Evolutionary conservation across 2,329 filamentous ascomycete genomes (phyloP).

Genomic region (Xylogone sp.): DNA sequence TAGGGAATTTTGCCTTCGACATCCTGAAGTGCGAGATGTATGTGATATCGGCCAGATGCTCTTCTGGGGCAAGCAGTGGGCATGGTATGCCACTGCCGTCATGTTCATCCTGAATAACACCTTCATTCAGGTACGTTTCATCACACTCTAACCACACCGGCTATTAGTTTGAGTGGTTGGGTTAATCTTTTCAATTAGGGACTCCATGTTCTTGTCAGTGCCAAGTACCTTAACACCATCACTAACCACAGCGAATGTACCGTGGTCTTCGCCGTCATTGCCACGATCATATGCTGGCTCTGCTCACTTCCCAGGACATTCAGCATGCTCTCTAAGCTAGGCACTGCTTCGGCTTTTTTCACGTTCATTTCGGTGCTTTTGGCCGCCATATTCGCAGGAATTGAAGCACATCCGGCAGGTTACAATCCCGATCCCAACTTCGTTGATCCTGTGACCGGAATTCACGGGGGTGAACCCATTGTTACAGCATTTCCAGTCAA

Average conservation of each 20-base stretch:
- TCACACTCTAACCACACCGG: too few relatives aligned
- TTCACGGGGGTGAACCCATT: constrained; percentile 53
- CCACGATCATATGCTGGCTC: constrained; percentile 71
- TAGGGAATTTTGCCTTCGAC: constrained; percentile 86
- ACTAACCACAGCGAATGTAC: constrained; percentile 70
- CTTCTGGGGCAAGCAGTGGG: constrained; percentile 79
- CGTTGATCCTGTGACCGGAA: constrained; percentile 19
- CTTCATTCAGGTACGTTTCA: constrained; percentile 73
- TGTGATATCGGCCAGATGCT: constrained; percentile 96
- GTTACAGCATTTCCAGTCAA: constrained; percentile 63
- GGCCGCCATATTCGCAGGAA: constrained; percentile 75
- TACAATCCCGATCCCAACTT: constrained; percentile 50
- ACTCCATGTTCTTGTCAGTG: constrained; percentile 78
- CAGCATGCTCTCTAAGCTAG: constrained; percentile 72
- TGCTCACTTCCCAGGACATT: constrained; percentile 86
- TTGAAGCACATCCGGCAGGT: constrained; percentile 69
- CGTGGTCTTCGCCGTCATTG: constrained; percentile 72
- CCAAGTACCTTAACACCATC: constrained; percentile 89
- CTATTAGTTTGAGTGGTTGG: too few relatives aligned
- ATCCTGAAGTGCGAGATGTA: constrained; percentile 88
- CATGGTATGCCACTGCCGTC: constrained; percentile 65
- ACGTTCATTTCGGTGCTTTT: constrained; percentile 87
- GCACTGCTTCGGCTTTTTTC: constrained; percentile 76
- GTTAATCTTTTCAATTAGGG: constrained; percentile 41
- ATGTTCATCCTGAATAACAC: constrained; percentile 96